Percentiles rank a stretch among this genome's conserved stretches.
Conservation (phyloP, 148 eudicot species). For the Fallopia convolvulus region DNA sequence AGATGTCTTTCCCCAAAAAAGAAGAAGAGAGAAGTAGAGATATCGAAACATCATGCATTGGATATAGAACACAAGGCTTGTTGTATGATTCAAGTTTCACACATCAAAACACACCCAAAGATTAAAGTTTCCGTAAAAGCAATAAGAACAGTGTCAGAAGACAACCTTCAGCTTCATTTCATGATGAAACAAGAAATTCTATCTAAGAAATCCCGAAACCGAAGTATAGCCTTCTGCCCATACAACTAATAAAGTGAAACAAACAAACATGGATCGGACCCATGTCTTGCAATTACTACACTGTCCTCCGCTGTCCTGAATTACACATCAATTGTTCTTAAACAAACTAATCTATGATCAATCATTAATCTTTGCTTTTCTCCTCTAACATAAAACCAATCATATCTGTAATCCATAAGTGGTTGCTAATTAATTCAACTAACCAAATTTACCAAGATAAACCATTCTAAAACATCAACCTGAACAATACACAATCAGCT, state of each 20-base stretch:
- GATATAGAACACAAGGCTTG: neutral
- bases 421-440: neutral
- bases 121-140: neutral
- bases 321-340: conserved; percentile 2
- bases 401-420: neutral
- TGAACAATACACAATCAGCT: neutral
- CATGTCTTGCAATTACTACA: conserved; percentile 7
- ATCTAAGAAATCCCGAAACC: neutral
- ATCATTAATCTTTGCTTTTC: neutral
- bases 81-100: too few relatives aligned
- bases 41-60: too few relatives aligned
- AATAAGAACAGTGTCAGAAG: neutral
- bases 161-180: conserved; percentile 2
- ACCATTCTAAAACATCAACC: neutral
- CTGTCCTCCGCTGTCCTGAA: neutral
- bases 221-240: neutral
- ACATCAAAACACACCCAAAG: neutral
- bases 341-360: neutral
- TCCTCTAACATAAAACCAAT: neutral
- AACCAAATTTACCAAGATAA: neutral
- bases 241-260: conserved; percentile 1
- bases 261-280: conserved; percentile 8
- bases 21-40: too few relatives aligned
- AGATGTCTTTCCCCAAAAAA: too few relatives aligned
- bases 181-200: neutral